Percentiles rank a stretch among this genome's conserved stretches.
Conservation (phyloP, 2,329 filamentous ascomycete genomes). For the Aspergillus sp. region DNA sequence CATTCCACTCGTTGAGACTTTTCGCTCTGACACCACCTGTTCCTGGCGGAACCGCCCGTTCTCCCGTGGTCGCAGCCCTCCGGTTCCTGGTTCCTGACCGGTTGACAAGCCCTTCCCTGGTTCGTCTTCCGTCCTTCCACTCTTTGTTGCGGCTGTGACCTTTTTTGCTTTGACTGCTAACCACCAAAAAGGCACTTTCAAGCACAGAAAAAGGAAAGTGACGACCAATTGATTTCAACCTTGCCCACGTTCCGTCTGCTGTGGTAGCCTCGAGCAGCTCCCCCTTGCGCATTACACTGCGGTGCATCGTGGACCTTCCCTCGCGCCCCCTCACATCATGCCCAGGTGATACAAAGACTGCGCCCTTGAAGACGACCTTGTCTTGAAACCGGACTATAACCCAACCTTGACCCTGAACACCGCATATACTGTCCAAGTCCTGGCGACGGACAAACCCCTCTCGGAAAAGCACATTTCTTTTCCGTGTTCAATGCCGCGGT, state of each 20-base stretch:
- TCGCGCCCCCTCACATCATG: conserved; percentile 21
- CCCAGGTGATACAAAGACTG: conserved; percentile 22
- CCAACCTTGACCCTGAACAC: neutral
- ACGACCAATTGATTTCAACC: conserved; percentile 9
- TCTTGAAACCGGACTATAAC: neutral
- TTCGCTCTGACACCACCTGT: conserved; percentile 1
- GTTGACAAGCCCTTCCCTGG: conserved; percentile 6
- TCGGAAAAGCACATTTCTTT: neutral
- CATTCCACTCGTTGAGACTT: neutral
- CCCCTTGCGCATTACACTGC: conserved; percentile 17
- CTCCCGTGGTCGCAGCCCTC: neutral
- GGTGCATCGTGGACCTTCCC: conserved; percentile 7
- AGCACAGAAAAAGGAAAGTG: neutral
- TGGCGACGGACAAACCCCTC: neutral
- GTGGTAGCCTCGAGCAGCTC: conserved; percentile 5
- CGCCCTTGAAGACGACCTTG: conserved; percentile 11
- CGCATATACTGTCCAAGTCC: neutral
- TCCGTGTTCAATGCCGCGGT: conserved; percentile 11
- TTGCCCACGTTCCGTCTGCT: neutral
- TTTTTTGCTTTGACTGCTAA: conserved; percentile 1
- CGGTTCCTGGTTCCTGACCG: conserved; percentile 14
- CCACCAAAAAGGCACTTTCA: neutral
- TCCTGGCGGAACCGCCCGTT: conserved; percentile 4
- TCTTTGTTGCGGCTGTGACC: neutral
- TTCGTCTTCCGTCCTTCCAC: neutral